phyloP scores from a whole-genome alignment of 2,329 filamentous ascomycete species.

The Fusarium praegraminearum region DNA sequence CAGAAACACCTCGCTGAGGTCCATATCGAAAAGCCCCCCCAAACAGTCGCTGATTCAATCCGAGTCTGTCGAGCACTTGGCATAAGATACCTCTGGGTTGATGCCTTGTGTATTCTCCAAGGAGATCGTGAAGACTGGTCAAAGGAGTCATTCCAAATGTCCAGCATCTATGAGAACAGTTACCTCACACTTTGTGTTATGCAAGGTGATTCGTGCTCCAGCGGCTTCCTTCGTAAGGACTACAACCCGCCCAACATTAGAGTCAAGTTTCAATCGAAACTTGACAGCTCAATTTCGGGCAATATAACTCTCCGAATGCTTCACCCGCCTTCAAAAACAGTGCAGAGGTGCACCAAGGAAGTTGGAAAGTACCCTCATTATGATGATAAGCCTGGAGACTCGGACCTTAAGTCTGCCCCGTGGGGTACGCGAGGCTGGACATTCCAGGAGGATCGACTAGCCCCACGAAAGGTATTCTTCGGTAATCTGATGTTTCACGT shows the following conservation, averaged over 20 bases:
- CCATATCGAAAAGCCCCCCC: accelerated
- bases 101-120: neutral
- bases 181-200: neutral
- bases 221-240: neutral
- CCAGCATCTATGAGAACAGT: neutral
- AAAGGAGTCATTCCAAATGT: neutral
- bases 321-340: accelerated
- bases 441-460: neutral
- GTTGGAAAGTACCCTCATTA: accelerated
- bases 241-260: accelerated
- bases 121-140: accelerated
- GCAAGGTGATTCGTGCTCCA: neutral
- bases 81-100: neutral
- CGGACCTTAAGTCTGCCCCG: neutral
- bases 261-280: neutral
- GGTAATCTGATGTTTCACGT: neutral
- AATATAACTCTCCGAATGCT: neutral
- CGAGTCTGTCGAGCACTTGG: neutral
- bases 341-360: accelerated
- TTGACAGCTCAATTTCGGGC: accelerated
- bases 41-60: neutral
- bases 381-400: neutral
- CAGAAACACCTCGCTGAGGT: accelerated
- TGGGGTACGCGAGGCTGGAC: neutral
- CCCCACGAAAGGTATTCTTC: neutral